A percentile compares a stretch with the other conserved stretches of the same genome.
These are phyloP conservation scores for Plasmodium falciparum DNA, from an alignment of 169 alveolate species.

Conservation along the genomic window DNA sequence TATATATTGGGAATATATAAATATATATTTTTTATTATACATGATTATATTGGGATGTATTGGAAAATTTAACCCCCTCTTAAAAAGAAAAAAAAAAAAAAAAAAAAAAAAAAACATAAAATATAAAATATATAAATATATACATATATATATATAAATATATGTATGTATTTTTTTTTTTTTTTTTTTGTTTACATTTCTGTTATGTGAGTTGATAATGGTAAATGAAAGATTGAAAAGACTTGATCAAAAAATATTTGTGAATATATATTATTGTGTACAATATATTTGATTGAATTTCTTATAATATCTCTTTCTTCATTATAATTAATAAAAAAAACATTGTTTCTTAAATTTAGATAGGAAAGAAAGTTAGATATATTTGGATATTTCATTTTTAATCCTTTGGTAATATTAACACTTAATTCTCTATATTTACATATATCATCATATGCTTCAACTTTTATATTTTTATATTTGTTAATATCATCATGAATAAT, in stretches of 20 bases:
- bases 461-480: conserved; percentile 8
- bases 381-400: conserved; percentile 73
- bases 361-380: conserved; percentile 43
- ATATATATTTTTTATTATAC: no score
- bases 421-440: conserved; percentile 45
- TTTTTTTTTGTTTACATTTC: background rate
- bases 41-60: no score
- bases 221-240: conserved; percentile 55
- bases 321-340: conserved; percentile 52
- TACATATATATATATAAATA: background rate
- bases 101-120: background rate
- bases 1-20: no score
- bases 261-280: conserved; percentile 38
- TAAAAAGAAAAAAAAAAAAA: background rate
- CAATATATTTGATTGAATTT: conserved; percentile 20
- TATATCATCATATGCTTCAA: conserved; percentile 60
- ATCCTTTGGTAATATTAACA: conserved; percentile 59
- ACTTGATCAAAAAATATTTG: conserved; percentile 55
- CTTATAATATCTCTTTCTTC: conserved; percentile 67
- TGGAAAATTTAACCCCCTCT: no score
- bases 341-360: conserved; percentile 35
- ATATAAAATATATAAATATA: background rate
- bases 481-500: conserved; percentile 6
- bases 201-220: conserved; percentile 2
- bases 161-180: background rate